Evolutionary conservation across 2,329 filamentous ascomycete species (phyloP), one percentile per base, ranked within the genome.

Genomic region (Alternaria dauci): DNA sequence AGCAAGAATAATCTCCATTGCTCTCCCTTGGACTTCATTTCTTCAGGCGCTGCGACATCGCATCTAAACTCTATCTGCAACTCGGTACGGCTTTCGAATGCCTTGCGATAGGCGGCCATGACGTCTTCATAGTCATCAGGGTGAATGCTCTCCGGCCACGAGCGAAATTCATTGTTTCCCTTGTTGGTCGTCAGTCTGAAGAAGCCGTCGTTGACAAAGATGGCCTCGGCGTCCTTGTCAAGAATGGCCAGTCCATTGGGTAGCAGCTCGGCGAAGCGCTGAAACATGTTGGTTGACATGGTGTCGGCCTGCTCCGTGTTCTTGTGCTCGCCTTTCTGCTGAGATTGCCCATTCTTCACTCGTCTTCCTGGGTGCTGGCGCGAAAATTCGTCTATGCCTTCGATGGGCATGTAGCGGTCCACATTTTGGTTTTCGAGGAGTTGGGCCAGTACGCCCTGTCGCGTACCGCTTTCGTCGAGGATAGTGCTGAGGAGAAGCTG

Each of bases 131-230:
- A 81, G 53, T 83, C 81, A 9, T 77, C 72, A 0, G 77, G 74
- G 61, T 82, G 78, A 30, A 83, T 83, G 41, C 78, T 81, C 53
- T 82, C 78, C 0, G 81, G 81, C 81, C 81, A 83, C 5, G 79
- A 76, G 12, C 74, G 80, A 57, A 83, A 83, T 2, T 76, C 74
- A 28, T 80, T 76, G 0, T 74, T 70, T 20, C 74, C 71, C 36
- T 74, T 74, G 57, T 81, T 79, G 0, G 80, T 82, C 0, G 81
- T 83, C n/a, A 83, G 71, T 23, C 77, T 72, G 65, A 81, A 82
- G 63, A 82, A 83, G 48, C 77, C 75, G 52, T 81, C 78, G 52
- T 83, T 83, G 12, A 83, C 81, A 52, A 82, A 83, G 8, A 83
- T 70, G 8, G 80, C 79, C 38, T 81, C 79, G 1, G 80, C 80